Base-by-base conservation (phyloP, 2,329 filamentous ascomycete species). In the Arthrobotrys megalospora region DNA sequence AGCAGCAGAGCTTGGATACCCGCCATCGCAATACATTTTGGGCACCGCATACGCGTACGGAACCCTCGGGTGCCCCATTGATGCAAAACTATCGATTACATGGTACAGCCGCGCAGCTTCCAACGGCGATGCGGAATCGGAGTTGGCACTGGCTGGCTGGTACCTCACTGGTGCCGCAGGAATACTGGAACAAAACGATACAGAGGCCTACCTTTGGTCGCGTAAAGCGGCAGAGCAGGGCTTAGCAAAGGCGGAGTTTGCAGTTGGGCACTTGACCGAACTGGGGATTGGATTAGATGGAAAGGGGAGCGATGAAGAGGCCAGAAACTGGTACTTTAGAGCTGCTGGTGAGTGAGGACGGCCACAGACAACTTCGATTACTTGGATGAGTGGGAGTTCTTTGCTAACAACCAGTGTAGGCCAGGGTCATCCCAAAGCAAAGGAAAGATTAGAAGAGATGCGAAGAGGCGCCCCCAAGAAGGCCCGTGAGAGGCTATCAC, bases 201-300 rank as follows among this genome's bases (percentile, higher is more conserved):
- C 93, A 0, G 96, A 99, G 84, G 96, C 96, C 0, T 99, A 97
- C 84, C 88, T 99, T 1, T 99, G 96, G 96, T 95, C 96, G 10
- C 88, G 95, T 21, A 98, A 97, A 85, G 95, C 96, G 1, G 96
- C 96, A 0, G 90, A 91, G 80, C 92, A 93, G 2, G 94, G 95
- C 1, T 85, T 97, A 43, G 91, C 93, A 6, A 99, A 98, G 86
- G 96, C 96, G 0, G 93, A 98, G 85, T 98, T 97, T 85, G 96
- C 95, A 0, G 97, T 99, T 92, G 96, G 96, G 0, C 97, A 98
- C 85, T 97, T 97, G 83, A 96, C 93, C 0, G 96, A 99, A 85
- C 91, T 96, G 60, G 96, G 96, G 11, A 98, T 99, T 81, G 96
- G 96, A 34, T 91, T 93, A 80, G 88, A 91, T 14, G 76, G 76